Base-by-base conservation (phyloP, 2,329 filamentous ascomycete genomes). In the Apiospora koreana region DNA sequence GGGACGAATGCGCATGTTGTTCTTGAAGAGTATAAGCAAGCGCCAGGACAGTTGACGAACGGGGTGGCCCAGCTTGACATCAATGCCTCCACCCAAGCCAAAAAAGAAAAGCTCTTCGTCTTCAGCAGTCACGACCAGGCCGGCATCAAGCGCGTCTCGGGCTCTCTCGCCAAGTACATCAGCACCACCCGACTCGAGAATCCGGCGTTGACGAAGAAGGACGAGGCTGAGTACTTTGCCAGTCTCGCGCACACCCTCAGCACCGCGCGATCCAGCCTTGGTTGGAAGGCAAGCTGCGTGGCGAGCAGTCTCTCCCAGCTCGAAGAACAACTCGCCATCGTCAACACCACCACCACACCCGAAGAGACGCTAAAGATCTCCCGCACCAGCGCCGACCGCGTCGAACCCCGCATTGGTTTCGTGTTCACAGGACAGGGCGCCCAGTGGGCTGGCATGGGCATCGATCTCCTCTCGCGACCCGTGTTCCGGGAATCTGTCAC, bases 1-100 rank as follows among this genome's bases (percentile, higher is more conserved):
- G 78, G 78, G 2, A 35, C 75, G 1, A 79, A 79, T 69, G 70
- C 71, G 0, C 77, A 78, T 67, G 70, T 71, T 9, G 71, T 79
- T 16, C 65, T 77, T 0, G 54, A 72, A 21, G 65, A 35, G 35
- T 35, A 35, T 35, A 35, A 35, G 35, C 35, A 35, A 35, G 35
- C 35, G 8, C 35, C 35, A 8, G 35, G 4, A 35, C 35, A 35
- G 35, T 35, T 35, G 35, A 35, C 35, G 35, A 35, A 35, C 8
- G 35, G 35, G 35, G 35, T 35, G 35, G 35, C 35, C 35, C 35
- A 35, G 35, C 35, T 35, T 35, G 35, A 35, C 35, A 35, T 35
- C 35, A 35, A 35, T 35, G 35, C 35, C 35, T 35, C 35, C 35
- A 8, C 35, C 35, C 35, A 35, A 35, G 35, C 35, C 4, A 35